Conservation (phyloP, 2,329 filamentous ascomycete species). For the Pseudogymnoascus sp. region DNA sequence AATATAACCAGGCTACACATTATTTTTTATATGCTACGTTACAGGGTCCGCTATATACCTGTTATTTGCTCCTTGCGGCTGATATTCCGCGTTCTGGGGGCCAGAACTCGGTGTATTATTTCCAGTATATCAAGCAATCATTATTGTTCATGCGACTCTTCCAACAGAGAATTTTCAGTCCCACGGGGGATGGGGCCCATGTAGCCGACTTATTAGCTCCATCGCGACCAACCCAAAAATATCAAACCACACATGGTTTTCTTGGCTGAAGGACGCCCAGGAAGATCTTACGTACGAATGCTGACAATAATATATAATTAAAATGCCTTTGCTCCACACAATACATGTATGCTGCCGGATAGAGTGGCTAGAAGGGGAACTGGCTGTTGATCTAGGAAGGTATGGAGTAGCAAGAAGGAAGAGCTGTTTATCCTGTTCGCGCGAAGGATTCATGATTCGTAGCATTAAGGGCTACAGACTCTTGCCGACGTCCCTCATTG, state of each 20-base stretch:
- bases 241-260: not conserved
- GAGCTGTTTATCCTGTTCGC: not conserved
- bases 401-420: not conserved
- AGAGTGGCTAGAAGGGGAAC: not conserved
- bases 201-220: not conserved
- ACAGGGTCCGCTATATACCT: not conserved
- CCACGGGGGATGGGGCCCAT: not conserved
- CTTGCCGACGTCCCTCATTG: not conserved
- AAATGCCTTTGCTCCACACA: not conserved
- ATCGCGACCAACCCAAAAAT: not conserved
- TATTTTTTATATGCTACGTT: not conserved
- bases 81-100: not conserved
- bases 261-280: not conserved
- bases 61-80: not conserved
- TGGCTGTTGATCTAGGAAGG: not conserved
- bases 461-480: not conserved
- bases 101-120: not conserved
- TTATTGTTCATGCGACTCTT: no score
- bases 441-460: not conserved
- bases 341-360: not conserved
- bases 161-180: not conserved
- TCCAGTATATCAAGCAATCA: no score
- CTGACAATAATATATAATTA: not conserved
- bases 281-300: not conserved
- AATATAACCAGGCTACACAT: not conserved